A percentile compares a stretch with the other conserved stretches of the same genome.
Evolutionary conservation across 306 rosid genomes (phyloP).

Genomic region (Quercus glauca): DNA sequence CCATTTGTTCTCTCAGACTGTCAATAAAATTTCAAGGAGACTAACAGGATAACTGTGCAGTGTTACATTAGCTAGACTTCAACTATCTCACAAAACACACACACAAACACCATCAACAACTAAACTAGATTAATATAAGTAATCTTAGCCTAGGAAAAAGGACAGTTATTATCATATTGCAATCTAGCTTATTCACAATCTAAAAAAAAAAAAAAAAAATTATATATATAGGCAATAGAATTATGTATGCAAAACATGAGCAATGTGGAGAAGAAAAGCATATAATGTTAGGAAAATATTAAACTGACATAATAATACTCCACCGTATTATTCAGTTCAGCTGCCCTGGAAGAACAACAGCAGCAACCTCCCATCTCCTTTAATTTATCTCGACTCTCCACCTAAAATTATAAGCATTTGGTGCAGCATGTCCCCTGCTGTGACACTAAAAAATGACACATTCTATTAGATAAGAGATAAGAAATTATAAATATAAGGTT

Average conservation of each 20-base stretch:
- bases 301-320: slow-evolving; percentile 60
- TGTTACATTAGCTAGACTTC: neutral
- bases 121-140: neutral
- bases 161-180: neutral
- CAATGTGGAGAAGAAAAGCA: neutral
- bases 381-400: slow-evolving; percentile 37
- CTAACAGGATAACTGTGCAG: neutral
- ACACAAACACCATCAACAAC: neutral
- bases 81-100: neutral
- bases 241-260: neutral
- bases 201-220: too few relatives aligned
- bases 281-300: slow-evolving; percentile 12
- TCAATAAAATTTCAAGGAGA: neutral
- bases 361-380: slow-evolving; percentile 88
- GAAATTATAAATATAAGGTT: neutral
- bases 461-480: slow-evolving; percentile 6
- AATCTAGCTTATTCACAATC: too few relatives aligned
- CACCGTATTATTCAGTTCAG: slow-evolving; percentile 46
- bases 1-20: neutral
- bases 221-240: neutral
- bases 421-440: slow-evolving; percentile 46
- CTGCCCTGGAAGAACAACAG: slow-evolving; percentile 63
- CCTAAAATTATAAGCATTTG: slow-evolving; percentile 22
- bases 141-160: neutral
- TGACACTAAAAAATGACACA: slow-evolving; percentile 19